Base-by-base conservation (phyloP, 148 eudicot species). In the Amaranthus hypochondriacus region DNA sequence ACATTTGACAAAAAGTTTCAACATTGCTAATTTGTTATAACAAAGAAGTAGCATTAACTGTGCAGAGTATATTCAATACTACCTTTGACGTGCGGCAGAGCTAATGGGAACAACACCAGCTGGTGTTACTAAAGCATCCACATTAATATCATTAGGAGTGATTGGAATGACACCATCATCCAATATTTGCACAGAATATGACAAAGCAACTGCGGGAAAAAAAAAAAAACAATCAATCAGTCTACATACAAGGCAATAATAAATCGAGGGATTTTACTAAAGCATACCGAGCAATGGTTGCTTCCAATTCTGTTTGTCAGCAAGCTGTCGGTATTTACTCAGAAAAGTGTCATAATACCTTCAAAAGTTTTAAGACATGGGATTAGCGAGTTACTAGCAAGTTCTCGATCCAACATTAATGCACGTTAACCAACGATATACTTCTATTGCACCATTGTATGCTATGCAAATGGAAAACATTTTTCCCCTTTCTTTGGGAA, bases 321-420 rank as follows among this genome's bases (percentile, higher is more conserved):
- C 96, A 74, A 84, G 96, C 83, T 87, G 87, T 78, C 76, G 87
- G 85, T 96, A 96, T n/a, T 81, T 90, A 62, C 76, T 81, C 77
- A 96, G 85, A 86, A 90, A 90, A 46, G 99, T 90, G 75, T 96
- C 99, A 13, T 96, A 96, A 71, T 96, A 96, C n/a, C 99, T 96
- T 69, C 79, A 69, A 59, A 70, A 72, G 56, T 71, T 71, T 46
- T 58, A 76, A 71, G 43, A 59, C 42, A 74, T 49, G 60, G 39
- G 54, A 62, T 43, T 28, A 56, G 3, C 15, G 9, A 61, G 58
- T 54, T 9, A 62, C 57, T 7, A 48, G 43, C 51, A 71, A 46
- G 48, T 52, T 50, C 60, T 46, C 43, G 1, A 44, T 28, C 10
- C 14, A 28, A 1, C 28, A 21, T 7, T 3, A n/a, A 73, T 43